Conservation (phyloP, 108 stramenopile genomes). For the Nitzschia sp. region DNA sequence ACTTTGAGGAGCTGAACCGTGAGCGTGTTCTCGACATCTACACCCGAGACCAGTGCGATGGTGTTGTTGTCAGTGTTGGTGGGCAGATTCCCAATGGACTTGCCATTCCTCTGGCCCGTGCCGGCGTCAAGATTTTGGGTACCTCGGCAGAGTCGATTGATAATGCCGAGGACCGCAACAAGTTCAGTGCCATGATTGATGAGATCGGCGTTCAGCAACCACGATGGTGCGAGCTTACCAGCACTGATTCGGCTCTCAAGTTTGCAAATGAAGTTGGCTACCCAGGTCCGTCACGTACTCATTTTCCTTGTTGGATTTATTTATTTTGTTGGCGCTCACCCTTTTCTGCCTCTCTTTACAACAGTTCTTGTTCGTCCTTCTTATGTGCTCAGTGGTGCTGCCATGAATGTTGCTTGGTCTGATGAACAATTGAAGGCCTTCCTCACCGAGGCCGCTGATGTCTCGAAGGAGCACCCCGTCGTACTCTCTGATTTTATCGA, state of each 20-base stretch:
- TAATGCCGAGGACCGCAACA: constrained; percentile 96
- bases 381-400: constrained; percentile 97
- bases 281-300: constrained; percentile 61
- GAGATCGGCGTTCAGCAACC: constrained; percentile 96
- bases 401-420: constrained; percentile 96
- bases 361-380: constrained; percentile 95
- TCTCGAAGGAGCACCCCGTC: constrained; percentile 96
- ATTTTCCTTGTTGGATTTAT: constrained; percentile 1
- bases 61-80: constrained; percentile 93
- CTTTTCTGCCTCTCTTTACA: constrained; percentile 10
- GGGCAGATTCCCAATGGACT: constrained; percentile 98
- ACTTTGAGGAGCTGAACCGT: constrained; percentile 95
- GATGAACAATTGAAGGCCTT: constrained; percentile 89
- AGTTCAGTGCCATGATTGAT: constrained; percentile 97
- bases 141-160: constrained; percentile 96
- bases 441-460: constrained; percentile 90
- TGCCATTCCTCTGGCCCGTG: constrained; percentile 88
- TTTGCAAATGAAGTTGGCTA: constrained; percentile 93
- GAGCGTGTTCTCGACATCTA: constrained; percentile 98
- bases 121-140: constrained; percentile 94
- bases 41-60: constrained; percentile 82
- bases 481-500: constrained; percentile 97
- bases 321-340: not conserved
- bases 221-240: constrained; percentile 92
- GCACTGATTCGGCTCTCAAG: constrained; percentile 76